Conservation (phyloP, 257 asterid species). For the Scutellaria barbata region DNA sequence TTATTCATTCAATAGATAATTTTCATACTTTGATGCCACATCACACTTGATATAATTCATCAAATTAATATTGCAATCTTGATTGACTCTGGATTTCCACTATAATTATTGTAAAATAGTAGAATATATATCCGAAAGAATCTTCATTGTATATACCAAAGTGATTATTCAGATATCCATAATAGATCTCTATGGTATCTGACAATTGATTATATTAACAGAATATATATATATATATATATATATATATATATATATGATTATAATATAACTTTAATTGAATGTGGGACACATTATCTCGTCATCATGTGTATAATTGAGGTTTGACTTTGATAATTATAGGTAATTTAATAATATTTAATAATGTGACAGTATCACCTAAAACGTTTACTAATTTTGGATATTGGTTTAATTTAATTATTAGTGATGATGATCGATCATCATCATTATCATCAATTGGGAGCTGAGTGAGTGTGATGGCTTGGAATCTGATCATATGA, state of each 20-base stretch:
- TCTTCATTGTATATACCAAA: slow-evolving; percentile 45
- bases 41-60: slow-evolving; percentile 12
- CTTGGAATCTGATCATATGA: slow-evolving; percentile 11
- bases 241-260: not conserved
- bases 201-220: slow-evolving; percentile 13
- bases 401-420: slow-evolving; percentile 1
- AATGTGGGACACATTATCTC: slow-evolving; percentile 30
- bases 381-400: slow-evolving; percentile 36
- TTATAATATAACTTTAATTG: not conserved
- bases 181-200: slow-evolving; percentile 42
- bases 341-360: slow-evolving; percentile 9
- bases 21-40: slow-evolving; percentile 33
- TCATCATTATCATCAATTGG: slow-evolving; percentile 1
- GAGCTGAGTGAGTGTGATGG: not conserved
- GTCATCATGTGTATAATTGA: slow-evolving; percentile 35
- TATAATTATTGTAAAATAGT: not conserved
- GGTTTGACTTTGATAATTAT: slow-evolving; percentile 38
- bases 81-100: slow-evolving; percentile 32
- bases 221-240: not conserved
- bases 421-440: not conserved
- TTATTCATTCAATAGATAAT: not conserved
- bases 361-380: slow-evolving; percentile 29
- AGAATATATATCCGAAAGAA: slow-evolving; percentile 14
- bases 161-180: slow-evolving; percentile 40
- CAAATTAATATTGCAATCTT: not conserved